phyloP scores from a whole-genome alignment of 2,329 filamentous ascomycete genomes.

The Escovopsis sp. region DNA sequence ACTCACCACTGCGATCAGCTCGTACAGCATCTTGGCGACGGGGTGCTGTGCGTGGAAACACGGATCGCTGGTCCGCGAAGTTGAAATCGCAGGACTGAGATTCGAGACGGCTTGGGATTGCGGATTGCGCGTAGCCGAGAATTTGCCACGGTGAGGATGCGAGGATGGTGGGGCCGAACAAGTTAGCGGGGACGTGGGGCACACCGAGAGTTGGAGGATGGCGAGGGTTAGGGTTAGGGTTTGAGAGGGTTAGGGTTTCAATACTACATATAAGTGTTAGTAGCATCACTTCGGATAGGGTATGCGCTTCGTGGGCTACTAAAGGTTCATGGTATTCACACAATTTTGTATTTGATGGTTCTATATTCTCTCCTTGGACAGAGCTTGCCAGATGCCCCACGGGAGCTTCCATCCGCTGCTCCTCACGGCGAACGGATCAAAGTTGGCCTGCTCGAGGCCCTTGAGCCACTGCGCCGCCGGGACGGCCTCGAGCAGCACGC shows the following conservation, averaged over 20 bases:
- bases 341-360: not conserved
- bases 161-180: not conserved
- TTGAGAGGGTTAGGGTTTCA: too few species aligned
- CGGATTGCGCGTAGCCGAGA: conserved; percentile 9
- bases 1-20: conserved; percentile 86
- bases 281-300: too few species aligned
- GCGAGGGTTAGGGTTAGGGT: conserved; percentile 1
- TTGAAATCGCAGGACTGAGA: conserved; percentile 4
- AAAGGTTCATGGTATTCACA: not conserved
- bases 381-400: conserved; percentile 50
- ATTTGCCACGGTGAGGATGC: conserved; percentile 15
- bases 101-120: conserved; percentile 12
- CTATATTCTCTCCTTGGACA: conserved; percentile 33
- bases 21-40: conserved; percentile 69
- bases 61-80: not conserved
- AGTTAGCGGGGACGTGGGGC: not conserved
- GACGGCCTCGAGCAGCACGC: conserved; percentile 66
- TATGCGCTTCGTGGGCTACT: not conserved
- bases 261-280: too few species aligned
- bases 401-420: conserved; percentile 64
- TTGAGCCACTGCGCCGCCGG: conserved; percentile 67
- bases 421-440: conserved; percentile 61
- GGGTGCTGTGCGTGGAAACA: conserved; percentile 12
- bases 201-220: not conserved
- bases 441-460: conserved; percentile 64